These are phyloP conservation scores for Citrus glauca DNA, from an alignment of 345 rosid genomes.

Conservation along the genomic window DNA sequence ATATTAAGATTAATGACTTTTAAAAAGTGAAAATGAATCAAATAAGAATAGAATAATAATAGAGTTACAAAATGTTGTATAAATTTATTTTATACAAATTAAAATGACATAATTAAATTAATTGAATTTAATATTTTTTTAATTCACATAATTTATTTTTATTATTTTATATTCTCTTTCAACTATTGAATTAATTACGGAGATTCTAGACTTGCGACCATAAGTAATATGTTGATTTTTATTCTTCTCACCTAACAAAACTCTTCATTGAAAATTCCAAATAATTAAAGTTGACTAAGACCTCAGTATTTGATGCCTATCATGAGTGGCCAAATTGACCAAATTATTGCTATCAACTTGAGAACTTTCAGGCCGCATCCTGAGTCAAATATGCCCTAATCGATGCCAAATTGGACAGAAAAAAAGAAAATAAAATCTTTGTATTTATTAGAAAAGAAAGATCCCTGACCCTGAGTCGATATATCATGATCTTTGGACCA, in stretches of 20 bases:
- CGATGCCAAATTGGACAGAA: background rate
- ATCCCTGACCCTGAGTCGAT: background rate
- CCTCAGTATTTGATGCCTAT: background rate
- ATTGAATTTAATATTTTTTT: no score
- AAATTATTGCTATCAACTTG: background rate
- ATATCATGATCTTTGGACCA: background rate
- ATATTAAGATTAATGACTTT: background rate
- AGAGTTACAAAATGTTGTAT: no score
- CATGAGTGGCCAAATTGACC: background rate
- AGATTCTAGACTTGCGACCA: no score
- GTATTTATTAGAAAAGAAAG: background rate
- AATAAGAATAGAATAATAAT: background rate
- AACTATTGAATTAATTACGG: no score
- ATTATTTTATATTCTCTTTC: no score
- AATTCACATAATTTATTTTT: fast-evolving
- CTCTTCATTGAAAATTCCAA: background rate
- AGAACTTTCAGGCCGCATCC: background rate
- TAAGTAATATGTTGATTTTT: background rate
- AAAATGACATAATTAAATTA: no score
- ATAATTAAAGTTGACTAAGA: background rate
- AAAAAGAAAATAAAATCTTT: background rate
- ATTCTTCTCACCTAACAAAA: background rate
- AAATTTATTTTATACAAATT: no score
- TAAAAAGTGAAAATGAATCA: background rate
- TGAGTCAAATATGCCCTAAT: background rate